phyloP scores from a whole-genome alignment of 768 basidiomycete genomes.

The Hericium coralloides region DNA sequence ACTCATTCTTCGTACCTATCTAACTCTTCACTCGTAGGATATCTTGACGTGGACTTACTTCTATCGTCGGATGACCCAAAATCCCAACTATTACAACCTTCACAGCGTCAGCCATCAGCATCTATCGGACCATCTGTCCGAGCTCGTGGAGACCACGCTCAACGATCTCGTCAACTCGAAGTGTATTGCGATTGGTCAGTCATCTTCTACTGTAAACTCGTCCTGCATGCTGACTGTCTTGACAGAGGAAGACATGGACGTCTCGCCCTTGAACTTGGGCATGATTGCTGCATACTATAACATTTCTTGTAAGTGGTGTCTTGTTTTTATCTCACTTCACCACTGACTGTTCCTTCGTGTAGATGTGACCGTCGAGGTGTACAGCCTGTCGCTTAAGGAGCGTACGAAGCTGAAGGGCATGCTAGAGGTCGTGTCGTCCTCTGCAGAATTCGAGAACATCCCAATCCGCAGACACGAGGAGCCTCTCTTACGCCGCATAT shows the following conservation, averaged over 20 bases:
- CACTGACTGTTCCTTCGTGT: constrained; percentile 13
- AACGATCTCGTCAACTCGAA: constrained; percentile 90
- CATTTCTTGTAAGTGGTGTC: constrained; percentile 62
- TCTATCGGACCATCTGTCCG: constrained; percentile 91
- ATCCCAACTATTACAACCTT: constrained; percentile 91
- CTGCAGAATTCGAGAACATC: constrained; percentile 90
- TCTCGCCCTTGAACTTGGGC: constrained; percentile 85
- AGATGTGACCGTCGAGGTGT: constrained; percentile 97
- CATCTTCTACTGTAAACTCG: neutral
- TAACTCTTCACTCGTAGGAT: constrained; percentile 40
- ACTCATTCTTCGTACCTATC: neutral
- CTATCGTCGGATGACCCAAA: constrained; percentile 96
- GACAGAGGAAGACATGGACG: constrained; percentile 88
- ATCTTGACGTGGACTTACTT: constrained; percentile 99
- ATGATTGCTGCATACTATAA: constrained; percentile 99
- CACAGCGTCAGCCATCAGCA: constrained; percentile 95
- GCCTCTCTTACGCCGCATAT: constrained; percentile 73
- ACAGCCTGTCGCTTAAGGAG: constrained; percentile 90
- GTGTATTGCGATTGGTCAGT: constrained; percentile 80
- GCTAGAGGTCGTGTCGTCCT: constrained; percentile 93
- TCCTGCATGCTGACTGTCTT: neutral
- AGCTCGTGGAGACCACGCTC: constrained; percentile 89
- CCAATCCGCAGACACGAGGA: constrained; percentile 96
- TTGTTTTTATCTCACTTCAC: neutral
- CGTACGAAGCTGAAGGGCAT: constrained; percentile 95